phyloP scores from a whole-genome alignment of 352 stramenopile genomes.

The Pythium coloratum region DNA sequence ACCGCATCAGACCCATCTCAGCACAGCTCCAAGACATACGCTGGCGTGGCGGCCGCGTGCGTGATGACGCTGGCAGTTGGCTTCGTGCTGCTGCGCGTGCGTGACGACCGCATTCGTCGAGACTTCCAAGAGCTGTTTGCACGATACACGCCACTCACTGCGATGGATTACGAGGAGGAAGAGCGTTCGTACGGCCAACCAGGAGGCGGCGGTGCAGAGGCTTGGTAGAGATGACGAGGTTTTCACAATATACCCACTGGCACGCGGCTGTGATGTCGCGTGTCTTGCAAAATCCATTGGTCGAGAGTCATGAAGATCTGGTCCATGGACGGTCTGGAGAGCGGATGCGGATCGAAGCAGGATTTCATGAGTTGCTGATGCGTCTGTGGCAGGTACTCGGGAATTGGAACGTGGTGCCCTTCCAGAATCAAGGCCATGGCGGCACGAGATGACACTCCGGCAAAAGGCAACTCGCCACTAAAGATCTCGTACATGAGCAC shows the following conservation, averaged over 20 bases:
- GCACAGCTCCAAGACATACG: slow-evolving; percentile 9
- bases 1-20: neutral
- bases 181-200: slow-evolving; percentile 10
- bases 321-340: slow-evolving; percentile 60
- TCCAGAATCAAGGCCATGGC: slow-evolving; percentile 61
- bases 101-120: slow-evolving; percentile 32
- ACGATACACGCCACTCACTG: slow-evolving; percentile 32
- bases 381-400: slow-evolving; percentile 33
- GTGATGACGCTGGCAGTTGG: slow-evolving; percentile 19
- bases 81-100: slow-evolving; percentile 23
- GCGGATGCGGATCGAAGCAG: slow-evolving; percentile 62
- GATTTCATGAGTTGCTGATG: slow-evolving; percentile 57
- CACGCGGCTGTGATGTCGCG: slow-evolving; percentile 20
- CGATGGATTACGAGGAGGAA: slow-evolving; percentile 32
- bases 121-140: slow-evolving; percentile 35
- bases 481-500: slow-evolving; percentile 80
- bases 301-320: slow-evolving; percentile 67
- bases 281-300: slow-evolving; percentile 57
- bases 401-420: slow-evolving; percentile 65
- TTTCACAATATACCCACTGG: slow-evolving; percentile 26
- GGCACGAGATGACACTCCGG: slow-evolving; percentile 48
- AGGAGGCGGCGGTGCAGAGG: slow-evolving; percentile 5
- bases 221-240: slow-evolving; percentile 9
- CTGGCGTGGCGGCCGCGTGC: slow-evolving; percentile 7
- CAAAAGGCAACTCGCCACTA: slow-evolving; percentile 56